phyloP scores from a whole-genome alignment of 495 filamentous ascomycete species.

The Umbilicaria muhlenbergii region DNA sequence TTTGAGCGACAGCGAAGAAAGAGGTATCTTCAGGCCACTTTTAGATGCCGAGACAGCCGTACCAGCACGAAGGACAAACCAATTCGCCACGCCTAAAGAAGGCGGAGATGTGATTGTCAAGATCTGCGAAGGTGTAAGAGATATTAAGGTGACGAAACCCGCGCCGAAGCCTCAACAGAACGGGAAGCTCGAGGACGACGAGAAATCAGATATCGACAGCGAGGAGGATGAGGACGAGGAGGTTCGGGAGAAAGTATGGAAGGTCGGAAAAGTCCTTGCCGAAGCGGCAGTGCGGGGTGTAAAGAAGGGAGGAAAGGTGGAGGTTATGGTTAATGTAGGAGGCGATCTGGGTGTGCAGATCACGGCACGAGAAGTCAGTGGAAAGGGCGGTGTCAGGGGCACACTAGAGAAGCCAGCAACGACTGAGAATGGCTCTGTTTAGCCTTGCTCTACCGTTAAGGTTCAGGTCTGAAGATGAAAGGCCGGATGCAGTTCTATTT shows the following conservation, averaged over 20 bases:
- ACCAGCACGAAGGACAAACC: slow-evolving; percentile 67
- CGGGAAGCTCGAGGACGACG: slow-evolving; percentile 30
- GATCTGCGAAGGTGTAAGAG: slow-evolving; percentile 67
- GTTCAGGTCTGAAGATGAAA: background rate
- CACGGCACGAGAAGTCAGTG: slow-evolving; percentile 71
- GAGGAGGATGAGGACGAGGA: slow-evolving; percentile 81
- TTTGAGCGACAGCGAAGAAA: slow-evolving; percentile 39
- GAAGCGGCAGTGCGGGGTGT: slow-evolving; percentile 71
- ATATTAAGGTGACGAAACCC: slow-evolving; percentile 82
- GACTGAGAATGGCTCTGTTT: slow-evolving; percentile 26
- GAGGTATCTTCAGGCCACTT: slow-evolving; percentile 59
- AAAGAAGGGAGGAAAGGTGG: slow-evolving; percentile 80
- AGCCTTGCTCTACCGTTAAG: background rate
- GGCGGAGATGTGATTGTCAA: slow-evolving; percentile 79
- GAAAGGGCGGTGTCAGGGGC: slow-evolving; percentile 71
- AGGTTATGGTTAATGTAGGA: slow-evolving; percentile 77
- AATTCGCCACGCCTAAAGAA: slow-evolving; percentile 53
- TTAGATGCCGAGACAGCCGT: slow-evolving; percentile 76
- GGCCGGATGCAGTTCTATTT: too few relatives aligned
- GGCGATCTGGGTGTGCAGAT: slow-evolving; percentile 63
- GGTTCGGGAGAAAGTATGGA: slow-evolving; percentile 80
- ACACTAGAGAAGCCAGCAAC: slow-evolving; percentile 32
- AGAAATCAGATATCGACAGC: slow-evolving; percentile 42
- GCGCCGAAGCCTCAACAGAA: slow-evolving; percentile 57
- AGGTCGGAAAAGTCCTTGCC: slow-evolving; percentile 66